Evolutionary conservation across 2,329 filamentous ascomycete genomes (phyloP), one percentile per base, ranked within the genome.

Genomic region (Trichoderma cornu-damae): DNA sequence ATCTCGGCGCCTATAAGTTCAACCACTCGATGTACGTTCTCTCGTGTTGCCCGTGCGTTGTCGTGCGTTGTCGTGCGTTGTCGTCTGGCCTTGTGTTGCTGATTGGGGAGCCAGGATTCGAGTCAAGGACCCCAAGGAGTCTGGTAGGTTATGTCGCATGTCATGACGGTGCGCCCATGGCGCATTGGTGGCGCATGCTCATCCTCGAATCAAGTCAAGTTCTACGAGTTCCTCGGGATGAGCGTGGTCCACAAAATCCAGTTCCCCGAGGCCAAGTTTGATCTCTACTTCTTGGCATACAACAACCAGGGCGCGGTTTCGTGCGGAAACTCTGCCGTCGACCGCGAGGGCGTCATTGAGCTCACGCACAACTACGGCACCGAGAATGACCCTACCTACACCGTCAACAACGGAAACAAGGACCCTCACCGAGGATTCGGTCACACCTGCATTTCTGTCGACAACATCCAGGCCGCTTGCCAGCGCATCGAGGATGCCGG

Each of bases 221-320:
- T 96, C 75, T 99, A 97, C 74, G 87, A 96, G 70, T 89, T 90
- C 72, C 82, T 99, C 16, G 94, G 94, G 66, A 85, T 97, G 82
- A 91, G 80, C 69, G 75, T 91, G 61, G 82, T 97, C 72, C 85
- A 89, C 68, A 89, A 92, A 75, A 79, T 94, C 46, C 78, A 87
- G 61, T 89, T 90, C 68, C 88, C 92, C 12, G 91, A 96, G 60
- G 84, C 84, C 72, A 96, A 95, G 69, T 97, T 97, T 73, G 90
- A 94, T 67, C 84, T 96, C 26, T 97, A 97, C 79, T 97, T 97
- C 76, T 80, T 99, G 60, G 91, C 87, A 59, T 97, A 95, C 75
- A 87, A 96, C 70, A 82, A 84, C 30, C 83, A 90, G 8, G 78
- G 82, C 35, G 88, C 93, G 12, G 76, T 83, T n/a, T 94, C 89